These are phyloP conservation scores for Psidium friedrichsthalianum DNA, from an alignment of 345 rosid genomes.

Conservation along the genomic window DNA sequence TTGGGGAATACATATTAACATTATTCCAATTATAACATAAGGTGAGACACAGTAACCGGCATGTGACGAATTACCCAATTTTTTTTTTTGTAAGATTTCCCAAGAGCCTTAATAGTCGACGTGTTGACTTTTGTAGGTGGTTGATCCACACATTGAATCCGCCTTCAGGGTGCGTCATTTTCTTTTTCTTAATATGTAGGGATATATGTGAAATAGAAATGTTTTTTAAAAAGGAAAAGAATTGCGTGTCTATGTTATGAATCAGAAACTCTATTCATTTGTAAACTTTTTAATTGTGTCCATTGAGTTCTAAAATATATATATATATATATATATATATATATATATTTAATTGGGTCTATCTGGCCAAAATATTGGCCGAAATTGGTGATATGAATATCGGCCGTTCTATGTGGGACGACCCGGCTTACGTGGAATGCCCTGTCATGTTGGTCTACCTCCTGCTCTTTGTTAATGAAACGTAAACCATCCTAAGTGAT, in stretches of 20 bases:
- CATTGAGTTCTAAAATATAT: too few species aligned
- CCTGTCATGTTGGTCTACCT: background rate
- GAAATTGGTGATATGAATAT: too few species aligned
- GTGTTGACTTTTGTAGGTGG: background rate
- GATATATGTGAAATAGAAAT: background rate
- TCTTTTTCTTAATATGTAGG: background rate
- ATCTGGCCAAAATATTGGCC: too few species aligned
- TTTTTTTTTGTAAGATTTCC: background rate
- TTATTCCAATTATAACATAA: background rate
- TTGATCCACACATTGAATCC: background rate
- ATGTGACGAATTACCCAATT: background rate
- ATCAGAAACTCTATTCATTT: background rate
- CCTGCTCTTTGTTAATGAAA: background rate
- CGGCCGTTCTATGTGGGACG: too few species aligned
- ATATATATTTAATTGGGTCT: too few species aligned
- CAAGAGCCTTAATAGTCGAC: background rate
- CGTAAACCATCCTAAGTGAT: background rate
- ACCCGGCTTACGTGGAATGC: too few species aligned
- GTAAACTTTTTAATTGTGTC: too few species aligned
- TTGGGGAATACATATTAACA: background rate
- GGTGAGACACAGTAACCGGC: background rate
- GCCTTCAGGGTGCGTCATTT: background rate
- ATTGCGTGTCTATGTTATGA: background rate
- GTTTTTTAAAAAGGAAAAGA: background rate
- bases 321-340: too few species aligned